phyloP scores from a whole-genome alignment of 371 early-diverging fungal species.

The Haplosporangium sp. region DNA sequence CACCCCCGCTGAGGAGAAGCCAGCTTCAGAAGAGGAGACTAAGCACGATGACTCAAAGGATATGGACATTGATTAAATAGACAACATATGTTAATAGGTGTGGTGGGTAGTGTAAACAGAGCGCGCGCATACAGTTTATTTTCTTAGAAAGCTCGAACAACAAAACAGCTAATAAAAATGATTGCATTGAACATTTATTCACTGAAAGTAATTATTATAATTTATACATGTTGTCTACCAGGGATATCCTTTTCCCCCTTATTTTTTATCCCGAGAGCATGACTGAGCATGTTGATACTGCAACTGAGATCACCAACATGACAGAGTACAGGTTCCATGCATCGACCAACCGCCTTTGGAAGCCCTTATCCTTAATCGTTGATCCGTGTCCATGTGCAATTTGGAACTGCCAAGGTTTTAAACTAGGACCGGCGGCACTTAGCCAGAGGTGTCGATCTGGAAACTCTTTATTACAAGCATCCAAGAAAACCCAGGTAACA shows the following conservation, averaged over 20 bases:
- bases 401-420: slow-evolving; percentile 17
- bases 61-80: slow-evolving; percentile 75
- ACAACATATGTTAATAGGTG: not conserved
- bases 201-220: no score
- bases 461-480: slow-evolving; percentile 33
- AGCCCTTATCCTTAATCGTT: not conserved
- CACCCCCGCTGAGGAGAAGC: slow-evolving; percentile 31
- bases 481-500: slow-evolving; percentile 35
- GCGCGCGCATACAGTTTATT: not conserved
- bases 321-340: slow-evolving; percentile 24
- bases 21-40: slow-evolving; percentile 31
- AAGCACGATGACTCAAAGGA: slow-evolving; percentile 66
- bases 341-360: slow-evolving; percentile 1
- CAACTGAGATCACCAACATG: slow-evolving; percentile 16
- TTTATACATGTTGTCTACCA: no score
- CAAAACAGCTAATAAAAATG: not conserved
- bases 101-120: not conserved
- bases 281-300: slow-evolving; percentile 9
- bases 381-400: no score
- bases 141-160: not conserved
- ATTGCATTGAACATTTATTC: not conserved
- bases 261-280: slow-evolving; percentile 9
- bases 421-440: slow-evolving; percentile 4
- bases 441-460: slow-evolving; percentile 32
- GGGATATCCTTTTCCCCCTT: not conserved